phyloP scores from a whole-genome alignment of 768 basidiomycete genomes.

The Trametes villosa region DNA sequence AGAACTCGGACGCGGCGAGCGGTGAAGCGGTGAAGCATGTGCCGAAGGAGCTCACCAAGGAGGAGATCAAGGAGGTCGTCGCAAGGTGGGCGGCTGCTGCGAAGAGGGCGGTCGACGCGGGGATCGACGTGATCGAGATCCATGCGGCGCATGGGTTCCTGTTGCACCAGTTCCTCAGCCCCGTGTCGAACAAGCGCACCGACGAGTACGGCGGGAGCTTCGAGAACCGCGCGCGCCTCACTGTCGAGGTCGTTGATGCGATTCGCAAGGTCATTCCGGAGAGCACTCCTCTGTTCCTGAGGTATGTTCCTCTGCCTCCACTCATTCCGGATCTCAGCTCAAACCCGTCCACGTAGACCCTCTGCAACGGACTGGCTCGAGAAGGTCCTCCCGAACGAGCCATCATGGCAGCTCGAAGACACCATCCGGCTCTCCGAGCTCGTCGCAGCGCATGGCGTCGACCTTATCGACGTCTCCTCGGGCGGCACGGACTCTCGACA shows the following conservation, averaged over 20 bases:
- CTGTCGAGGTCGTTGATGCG: slow-evolving; percentile 65
- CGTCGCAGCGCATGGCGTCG: slow-evolving; percentile 68
- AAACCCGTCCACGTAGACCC: slow-evolving; percentile 41
- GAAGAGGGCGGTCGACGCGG: slow-evolving; percentile 55
- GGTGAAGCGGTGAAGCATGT: slow-evolving; percentile 23
- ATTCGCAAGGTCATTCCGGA: slow-evolving; percentile 61
- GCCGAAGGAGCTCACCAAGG: slow-evolving; percentile 30
- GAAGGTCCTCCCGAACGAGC: slow-evolving; percentile 56
- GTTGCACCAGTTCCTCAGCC: slow-evolving; percentile 42
- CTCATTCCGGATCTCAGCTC: background rate
- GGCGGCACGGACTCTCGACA: slow-evolving; percentile 60
- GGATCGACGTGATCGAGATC: slow-evolving; percentile 38
- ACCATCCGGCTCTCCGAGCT: slow-evolving; percentile 61
- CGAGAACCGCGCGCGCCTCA: slow-evolving; percentile 57
- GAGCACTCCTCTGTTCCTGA: slow-evolving; percentile 70
- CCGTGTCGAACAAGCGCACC: slow-evolving; percentile 42
- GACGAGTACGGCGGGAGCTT: slow-evolving; percentile 54
- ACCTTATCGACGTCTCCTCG: slow-evolving; percentile 73
- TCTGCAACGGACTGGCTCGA: slow-evolving; percentile 79
- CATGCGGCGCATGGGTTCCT: slow-evolving; percentile 31
- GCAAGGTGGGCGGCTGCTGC: slow-evolving; percentile 40
- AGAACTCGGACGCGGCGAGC: background rate
- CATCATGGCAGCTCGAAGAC: slow-evolving; percentile 71
- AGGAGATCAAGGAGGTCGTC: slow-evolving; percentile 33
- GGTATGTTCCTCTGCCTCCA: slow-evolving; percentile 43